Evolutionary conservation across 305 asterid species (phyloP).

Genomic region (Solanum hybrid): DNA sequence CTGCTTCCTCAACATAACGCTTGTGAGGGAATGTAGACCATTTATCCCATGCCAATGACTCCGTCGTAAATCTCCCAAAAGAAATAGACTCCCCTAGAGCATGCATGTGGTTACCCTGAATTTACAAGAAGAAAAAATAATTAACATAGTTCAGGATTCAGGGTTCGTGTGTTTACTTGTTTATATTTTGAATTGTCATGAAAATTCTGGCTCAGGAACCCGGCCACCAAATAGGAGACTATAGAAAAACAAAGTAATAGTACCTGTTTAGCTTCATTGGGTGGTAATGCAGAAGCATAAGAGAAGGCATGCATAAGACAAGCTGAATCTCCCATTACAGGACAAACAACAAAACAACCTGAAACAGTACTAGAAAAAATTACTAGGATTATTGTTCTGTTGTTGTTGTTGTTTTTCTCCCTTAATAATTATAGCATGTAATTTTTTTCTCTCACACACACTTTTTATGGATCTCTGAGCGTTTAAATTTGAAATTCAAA

Average conservation of each 20-base stretch:
- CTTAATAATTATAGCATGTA: neutral
- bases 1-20: constrained; percentile 87
- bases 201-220: neutral
- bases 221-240: neutral
- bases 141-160: neutral
- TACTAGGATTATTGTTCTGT: neutral
- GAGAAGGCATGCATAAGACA: constrained; percentile 71
- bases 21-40: constrained; percentile 82
- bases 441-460: neutral
- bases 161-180: neutral
- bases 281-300: constrained; percentile 51
- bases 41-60: constrained; percentile 75
- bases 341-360: constrained; percentile 3
- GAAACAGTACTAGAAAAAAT: neutral
- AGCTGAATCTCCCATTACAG: constrained; percentile 68
- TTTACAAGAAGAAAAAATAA: neutral
- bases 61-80: constrained; percentile 70
- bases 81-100: constrained; percentile 77
- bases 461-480: neutral
- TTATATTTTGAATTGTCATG: too few species aligned
- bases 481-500: constrained; percentile 35
- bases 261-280: constrained; percentile 64
- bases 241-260: neutral
- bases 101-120: constrained; percentile 59
- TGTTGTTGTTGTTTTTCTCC: neutral